These are phyloP conservation scores for Vaccinium corymbosum DNA, from an alignment of 148 eudicot species.

Conservation along the genomic window DNA sequence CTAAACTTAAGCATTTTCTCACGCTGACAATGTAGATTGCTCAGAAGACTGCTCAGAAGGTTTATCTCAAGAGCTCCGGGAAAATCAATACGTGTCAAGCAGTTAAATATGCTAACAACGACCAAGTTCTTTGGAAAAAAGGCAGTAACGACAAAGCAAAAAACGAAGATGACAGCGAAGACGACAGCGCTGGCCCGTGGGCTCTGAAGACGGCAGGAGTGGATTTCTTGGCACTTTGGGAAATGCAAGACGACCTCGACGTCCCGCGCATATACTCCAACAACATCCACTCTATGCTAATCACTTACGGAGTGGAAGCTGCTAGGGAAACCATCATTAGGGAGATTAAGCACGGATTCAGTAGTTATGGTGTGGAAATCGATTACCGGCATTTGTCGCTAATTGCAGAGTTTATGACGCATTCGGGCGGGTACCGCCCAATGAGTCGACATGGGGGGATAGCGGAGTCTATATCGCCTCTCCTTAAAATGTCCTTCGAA, in stretches of 20 bases:
- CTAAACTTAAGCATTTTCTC: background rate
- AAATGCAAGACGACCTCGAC: constrained; percentile 76
- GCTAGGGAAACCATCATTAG: constrained; percentile 72
- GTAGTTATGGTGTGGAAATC: constrained; percentile 76
- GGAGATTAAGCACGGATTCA: constrained; percentile 75
- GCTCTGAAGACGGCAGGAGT: constrained; percentile 88
- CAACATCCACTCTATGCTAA: constrained; percentile 63
- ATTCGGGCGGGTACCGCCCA: constrained; percentile 68
- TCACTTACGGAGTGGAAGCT: constrained; percentile 88
- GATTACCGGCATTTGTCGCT: constrained; percentile 81
- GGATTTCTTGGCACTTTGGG: constrained; percentile 78
- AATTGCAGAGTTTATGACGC: constrained; percentile 92
- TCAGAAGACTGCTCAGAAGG: constrained; percentile 75
- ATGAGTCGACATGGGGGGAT: constrained; percentile 85
- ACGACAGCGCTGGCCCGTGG: constrained; percentile 29
- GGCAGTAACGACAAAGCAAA: background rate
- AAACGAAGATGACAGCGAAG: constrained; percentile 20
- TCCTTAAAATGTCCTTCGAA: constrained; percentile 83
- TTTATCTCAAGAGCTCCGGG: constrained; percentile 69
- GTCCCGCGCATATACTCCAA: constrained; percentile 64
- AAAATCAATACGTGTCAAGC: constrained; percentile 70
- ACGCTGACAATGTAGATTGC: constrained; percentile 51
- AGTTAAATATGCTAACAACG: constrained; percentile 54
- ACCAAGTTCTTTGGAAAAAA: constrained; percentile 43
- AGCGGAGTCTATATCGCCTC: constrained; percentile 67